These are phyloP conservation scores for Clarireedia monteithiana DNA, from an alignment of 2,329 filamentous ascomycete genomes.

Conservation along the genomic window DNA sequence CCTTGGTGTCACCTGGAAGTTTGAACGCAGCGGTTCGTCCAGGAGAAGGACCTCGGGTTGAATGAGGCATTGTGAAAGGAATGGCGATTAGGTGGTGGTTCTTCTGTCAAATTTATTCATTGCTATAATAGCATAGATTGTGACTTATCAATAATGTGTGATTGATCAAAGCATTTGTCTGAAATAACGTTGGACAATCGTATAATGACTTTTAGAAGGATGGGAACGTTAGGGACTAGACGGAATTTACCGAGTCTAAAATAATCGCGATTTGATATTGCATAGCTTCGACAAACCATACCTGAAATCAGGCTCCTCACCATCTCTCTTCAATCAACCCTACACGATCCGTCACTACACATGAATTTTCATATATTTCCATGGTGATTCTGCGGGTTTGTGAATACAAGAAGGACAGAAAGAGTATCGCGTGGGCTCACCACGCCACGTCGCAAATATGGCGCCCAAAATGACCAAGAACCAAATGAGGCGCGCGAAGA, in stretches of 20 bases:
- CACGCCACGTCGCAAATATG: slow-evolving; percentile 39
- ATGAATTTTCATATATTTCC: background rate
- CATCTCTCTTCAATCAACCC: background rate
- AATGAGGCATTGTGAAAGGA: slow-evolving; percentile 33
- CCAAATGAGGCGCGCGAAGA: slow-evolving; percentile 84
- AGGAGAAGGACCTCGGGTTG: slow-evolving; percentile 33
- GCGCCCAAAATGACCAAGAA: slow-evolving; percentile 83
- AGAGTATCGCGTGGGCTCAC: slow-evolving; percentile 9
- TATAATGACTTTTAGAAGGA: too few species aligned
- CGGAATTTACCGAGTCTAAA: slow-evolving; percentile 15
- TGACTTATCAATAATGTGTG: too few species aligned
- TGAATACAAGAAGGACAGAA: background rate
- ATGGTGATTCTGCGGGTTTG: too few species aligned
- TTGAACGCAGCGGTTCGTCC: slow-evolving; percentile 27
- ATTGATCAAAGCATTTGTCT: too few species aligned
- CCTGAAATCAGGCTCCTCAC: background rate
- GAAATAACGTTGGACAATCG: too few species aligned
- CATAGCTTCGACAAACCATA: background rate
- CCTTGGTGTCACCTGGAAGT: slow-evolving; percentile 23
- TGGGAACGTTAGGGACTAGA: background rate
- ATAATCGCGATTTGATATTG: slow-evolving; percentile 19
- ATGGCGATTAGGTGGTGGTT: background rate
- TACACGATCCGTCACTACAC: background rate
- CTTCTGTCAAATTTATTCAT: background rate
- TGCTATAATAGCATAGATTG: background rate